Percentiles rank a stretch among this genome's conserved stretches.
Evolutionary conservation across 2,329 filamentous ascomycete genomes (phyloP).

Genomic region (Trichoderma gracile): DNA sequence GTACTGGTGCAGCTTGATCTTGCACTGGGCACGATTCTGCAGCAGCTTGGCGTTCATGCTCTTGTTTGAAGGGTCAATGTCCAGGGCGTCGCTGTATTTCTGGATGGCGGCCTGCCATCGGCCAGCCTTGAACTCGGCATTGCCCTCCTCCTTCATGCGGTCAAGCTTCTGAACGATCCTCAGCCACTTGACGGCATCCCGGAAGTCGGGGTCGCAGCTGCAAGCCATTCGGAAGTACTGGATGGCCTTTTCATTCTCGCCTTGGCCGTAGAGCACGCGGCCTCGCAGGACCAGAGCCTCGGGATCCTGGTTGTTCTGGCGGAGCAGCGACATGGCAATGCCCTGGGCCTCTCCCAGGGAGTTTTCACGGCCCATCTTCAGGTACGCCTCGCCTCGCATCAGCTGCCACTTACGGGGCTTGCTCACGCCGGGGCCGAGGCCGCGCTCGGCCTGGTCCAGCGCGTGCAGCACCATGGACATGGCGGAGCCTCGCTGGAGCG

Average conservation of each 20-base stretch:
- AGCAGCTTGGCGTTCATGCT: slow-evolving; percentile 92
- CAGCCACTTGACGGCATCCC: slow-evolving; percentile 83
- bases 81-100: slow-evolving; percentile 79
- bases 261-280: slow-evolving; percentile 82
- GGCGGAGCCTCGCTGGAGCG: slow-evolving; percentile 70
- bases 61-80: slow-evolving; percentile 84
- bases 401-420: slow-evolving; percentile 92
- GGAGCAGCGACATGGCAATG: slow-evolving; percentile 82
- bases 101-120: slow-evolving; percentile 78
- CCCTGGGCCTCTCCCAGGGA: slow-evolving; percentile 89
- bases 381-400: slow-evolving; percentile 85
- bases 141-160: slow-evolving; percentile 91
- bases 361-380: slow-evolving; percentile 90
- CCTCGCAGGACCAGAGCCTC: slow-evolving; percentile 90
- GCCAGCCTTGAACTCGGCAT: slow-evolving; percentile 82
- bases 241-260: slow-evolving; percentile 92
- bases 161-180: slow-evolving; percentile 89
- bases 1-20: slow-evolving; percentile 80
- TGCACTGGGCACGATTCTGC: slow-evolving; percentile 88
- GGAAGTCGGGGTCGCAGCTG: slow-evolving; percentile 88
- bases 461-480: slow-evolving; percentile 92
- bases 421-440: slow-evolving; percentile 71
- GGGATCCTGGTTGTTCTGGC: slow-evolving; percentile 85
- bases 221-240: slow-evolving; percentile 90
- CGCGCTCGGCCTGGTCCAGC: slow-evolving; percentile 83